Base-by-base conservation (phyloP, 768 basidiomycete species). In the Pleurotus pulmonarius region DNA sequence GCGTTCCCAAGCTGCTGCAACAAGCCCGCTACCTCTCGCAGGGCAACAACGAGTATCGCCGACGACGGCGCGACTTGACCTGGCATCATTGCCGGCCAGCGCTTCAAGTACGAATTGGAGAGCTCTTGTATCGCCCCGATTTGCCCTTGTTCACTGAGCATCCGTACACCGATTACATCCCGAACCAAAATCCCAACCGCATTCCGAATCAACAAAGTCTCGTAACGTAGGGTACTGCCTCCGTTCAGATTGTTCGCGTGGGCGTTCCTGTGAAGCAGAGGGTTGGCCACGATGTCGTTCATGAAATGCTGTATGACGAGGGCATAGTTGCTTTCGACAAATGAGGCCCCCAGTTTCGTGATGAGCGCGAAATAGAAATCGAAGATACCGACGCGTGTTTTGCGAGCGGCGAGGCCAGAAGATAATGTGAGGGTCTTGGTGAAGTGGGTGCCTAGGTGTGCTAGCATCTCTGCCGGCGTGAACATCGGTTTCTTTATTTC, bases 81-180 rank as follows among this genome's bases (percentile, higher is more conserved):
- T 8, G 93, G 93, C 81, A 98, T 86, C 71, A 96, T 82, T 0
- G 92, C 88, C 1, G 94, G 94, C 93, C 94, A 98, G 52, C 92
- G 82, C 69, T 90, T 93, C 58, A 97, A 74, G 67, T 93, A 97
- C 3, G 81, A 76, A 37, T 78, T 86, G 0, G 91, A 86, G 41
- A 97, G 74, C 61, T 97, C 95, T 63, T 90, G 86, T 34, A 97
- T 90, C 2, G 95, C 95, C 24, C 78, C 75, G 46, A 98, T 95
- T 70, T 98, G 96, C 0, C 90, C 95, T 65, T 94, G 92, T 65
- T 99, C 96, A 58, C 90, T 90, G 60, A 98, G 72, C 80, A 97
- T 87, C 58, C 95, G 75, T 1, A 90, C 85, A 2, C 92, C 93
- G 44, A 99, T 85, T 24, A 98, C 79, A 62, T 97, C 92, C 49